Conservation (phyloP, 805 yeast species). For the Torulaspora gathmanii region DNA sequence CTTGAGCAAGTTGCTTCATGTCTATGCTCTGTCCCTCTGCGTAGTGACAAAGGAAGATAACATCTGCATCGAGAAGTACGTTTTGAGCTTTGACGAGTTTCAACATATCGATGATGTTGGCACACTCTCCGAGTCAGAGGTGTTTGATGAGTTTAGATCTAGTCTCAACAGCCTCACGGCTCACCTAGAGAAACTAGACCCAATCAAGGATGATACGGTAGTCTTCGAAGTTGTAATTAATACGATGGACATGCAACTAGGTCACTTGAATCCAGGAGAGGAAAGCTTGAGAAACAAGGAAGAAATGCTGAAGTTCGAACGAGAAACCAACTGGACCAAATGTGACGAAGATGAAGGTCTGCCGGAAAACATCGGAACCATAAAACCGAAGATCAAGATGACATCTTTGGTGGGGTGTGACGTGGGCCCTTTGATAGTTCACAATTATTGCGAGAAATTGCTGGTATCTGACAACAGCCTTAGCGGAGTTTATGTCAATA, state of each 20-base stretch:
- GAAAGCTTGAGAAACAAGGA: slow-evolving; percentile 13
- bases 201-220: slow-evolving; percentile 26
- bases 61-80: slow-evolving; percentile 29
- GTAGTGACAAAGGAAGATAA: slow-evolving; percentile 21
- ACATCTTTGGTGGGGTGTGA: slow-evolving; percentile 40
- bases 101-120: slow-evolving; percentile 22
- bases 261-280: slow-evolving; percentile 16
- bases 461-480: slow-evolving; percentile 9
- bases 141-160: slow-evolving; percentile 33
- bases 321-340: slow-evolving; percentile 33
- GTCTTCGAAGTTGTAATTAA: slow-evolving; percentile 30
- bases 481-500: slow-evolving; percentile 3
- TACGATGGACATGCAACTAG: slow-evolving; percentile 27
- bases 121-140: slow-evolving; percentile 22
- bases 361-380: slow-evolving; percentile 11
- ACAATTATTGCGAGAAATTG: slow-evolving; percentile 35
- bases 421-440: slow-evolving; percentile 40
- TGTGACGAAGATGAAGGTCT: slow-evolving; percentile 25
- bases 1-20: slow-evolving; percentile 22
- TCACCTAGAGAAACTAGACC: slow-evolving; percentile 24
- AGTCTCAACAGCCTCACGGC: slow-evolving; percentile 29
- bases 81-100: slow-evolving; percentile 33
- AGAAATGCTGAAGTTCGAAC: slow-evolving; percentile 21
- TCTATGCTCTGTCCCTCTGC: slow-evolving; percentile 24
- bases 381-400: slow-evolving; percentile 26